These are phyloP conservation scores for Ustilago bromivora DNA, from an alignment of 1,284 basidiomycete genomes.

Conservation along the genomic window DNA sequence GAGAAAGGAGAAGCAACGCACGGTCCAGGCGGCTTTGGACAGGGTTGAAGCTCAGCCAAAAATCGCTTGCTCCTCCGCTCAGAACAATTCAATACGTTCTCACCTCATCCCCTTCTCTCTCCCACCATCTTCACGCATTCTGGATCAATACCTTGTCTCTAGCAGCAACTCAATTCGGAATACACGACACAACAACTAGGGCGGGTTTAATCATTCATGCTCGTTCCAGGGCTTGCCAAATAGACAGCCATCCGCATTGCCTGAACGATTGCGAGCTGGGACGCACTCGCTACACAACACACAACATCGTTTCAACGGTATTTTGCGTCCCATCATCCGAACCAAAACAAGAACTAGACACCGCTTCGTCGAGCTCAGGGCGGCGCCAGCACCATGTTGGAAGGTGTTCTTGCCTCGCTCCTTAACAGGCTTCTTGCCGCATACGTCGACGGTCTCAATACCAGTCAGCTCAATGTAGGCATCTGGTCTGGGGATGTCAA, in stretches of 20 bases:
- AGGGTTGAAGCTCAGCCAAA: constrained; percentile 7
- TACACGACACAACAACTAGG: not conserved
- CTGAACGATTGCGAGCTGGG: not conserved
- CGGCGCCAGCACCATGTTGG: constrained; percentile 55
- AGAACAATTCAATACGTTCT: not conserved
- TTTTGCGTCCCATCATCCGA: not conserved
- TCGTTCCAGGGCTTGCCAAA: not conserved
- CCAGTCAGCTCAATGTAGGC: constrained; percentile 93
- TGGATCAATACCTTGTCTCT: not conserved
- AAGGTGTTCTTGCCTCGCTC: constrained; percentile 68
- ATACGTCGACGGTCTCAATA: constrained; percentile 96
- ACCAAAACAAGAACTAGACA: too few species aligned
- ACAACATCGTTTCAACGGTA: not conserved
- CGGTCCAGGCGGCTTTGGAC: constrained; percentile 6
- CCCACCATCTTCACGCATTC: constrained; percentile 1
- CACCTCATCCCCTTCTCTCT: not conserved
- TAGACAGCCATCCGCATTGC: not conserved
- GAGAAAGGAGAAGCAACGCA: constrained; percentile 8
- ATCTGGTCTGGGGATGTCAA: constrained; percentile 93
- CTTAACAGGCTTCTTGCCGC: constrained; percentile 88
- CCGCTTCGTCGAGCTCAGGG: too few species aligned
- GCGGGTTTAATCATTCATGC: not conserved
- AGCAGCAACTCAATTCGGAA: not conserved
- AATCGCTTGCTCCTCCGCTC: not conserved
- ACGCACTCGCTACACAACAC: not conserved